These are phyloP conservation scores for Musa balbisiana DNA, from an alignment of 202 grass and related monocot species.

Conservation along the genomic window DNA sequence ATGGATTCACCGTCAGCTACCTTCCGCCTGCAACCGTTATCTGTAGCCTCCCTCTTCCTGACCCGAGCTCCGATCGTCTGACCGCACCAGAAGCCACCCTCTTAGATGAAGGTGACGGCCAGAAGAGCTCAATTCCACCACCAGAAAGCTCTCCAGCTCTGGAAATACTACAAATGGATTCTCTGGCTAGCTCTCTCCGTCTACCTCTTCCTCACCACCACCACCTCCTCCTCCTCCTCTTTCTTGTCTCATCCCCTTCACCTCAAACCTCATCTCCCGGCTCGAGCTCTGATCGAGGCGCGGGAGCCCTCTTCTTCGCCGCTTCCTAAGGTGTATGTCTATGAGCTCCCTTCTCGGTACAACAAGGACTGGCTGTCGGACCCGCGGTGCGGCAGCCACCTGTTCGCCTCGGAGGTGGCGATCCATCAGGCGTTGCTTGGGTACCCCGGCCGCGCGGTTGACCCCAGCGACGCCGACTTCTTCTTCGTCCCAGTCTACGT, in stretches of 20 bases:
- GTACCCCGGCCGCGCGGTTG: constrained; percentile 29
- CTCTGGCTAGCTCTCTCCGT: constrained; percentile 56
- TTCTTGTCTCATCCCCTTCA: constrained; percentile 29
- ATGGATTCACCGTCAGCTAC: no score
- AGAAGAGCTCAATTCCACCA: constrained; percentile 22
- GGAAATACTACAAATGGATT: constrained; percentile 43
- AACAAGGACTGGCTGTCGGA: constrained; percentile 59
- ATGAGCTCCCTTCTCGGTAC: constrained; percentile 64
- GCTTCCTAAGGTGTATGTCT: constrained; percentile 53
- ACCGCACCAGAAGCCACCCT: no score
- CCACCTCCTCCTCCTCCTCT: constrained; percentile 17
- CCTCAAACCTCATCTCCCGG: constrained; percentile 13
- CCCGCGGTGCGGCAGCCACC: constrained; percentile 51
- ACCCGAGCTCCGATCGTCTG: no score
- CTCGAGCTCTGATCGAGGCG: constrained; percentile 20
- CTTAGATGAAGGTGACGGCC: no score
- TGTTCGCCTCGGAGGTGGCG: constrained; percentile 84
- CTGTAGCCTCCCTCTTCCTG: no score
- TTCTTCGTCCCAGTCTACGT: constrained; percentile 90
- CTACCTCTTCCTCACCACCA: constrained; percentile 47
- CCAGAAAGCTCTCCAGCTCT: constrained; percentile 21
- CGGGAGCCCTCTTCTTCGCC: constrained; percentile 7
- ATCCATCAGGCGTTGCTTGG: constrained; percentile 61
- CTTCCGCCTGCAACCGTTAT: no score
- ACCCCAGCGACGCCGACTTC: constrained; percentile 55